A percentile compares a stretch with the other conserved stretches of the same genome.
Conservation (phyloP, 2,329 filamentous ascomycete species). For the Corniculantispora saksenae region DNA sequence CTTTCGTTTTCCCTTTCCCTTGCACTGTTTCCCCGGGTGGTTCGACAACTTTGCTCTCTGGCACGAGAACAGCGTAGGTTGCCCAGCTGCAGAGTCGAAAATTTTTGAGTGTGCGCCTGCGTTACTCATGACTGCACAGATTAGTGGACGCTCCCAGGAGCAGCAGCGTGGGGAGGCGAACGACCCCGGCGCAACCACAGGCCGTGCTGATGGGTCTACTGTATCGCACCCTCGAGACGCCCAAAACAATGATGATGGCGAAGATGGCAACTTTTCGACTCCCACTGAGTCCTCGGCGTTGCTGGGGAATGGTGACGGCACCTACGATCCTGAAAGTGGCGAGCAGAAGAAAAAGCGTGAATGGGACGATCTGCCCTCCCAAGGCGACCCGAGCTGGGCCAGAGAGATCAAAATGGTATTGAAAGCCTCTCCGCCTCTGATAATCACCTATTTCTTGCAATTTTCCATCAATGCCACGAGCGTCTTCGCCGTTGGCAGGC, state of each 20-base stretch:
- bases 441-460: slow-evolving; percentile 73
- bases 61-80: neutral
- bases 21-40: neutral
- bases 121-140: neutral
- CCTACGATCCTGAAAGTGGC: neutral
- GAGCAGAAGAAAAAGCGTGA: slow-evolving; percentile 10
- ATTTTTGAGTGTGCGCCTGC: neutral
- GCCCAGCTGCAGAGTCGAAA: neutral
- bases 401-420: slow-evolving; percentile 76
- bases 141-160: slow-evolving; percentile 1
- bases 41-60: neutral
- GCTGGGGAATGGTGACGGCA: neutral
- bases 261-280: neutral
- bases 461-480: slow-evolving; percentile 81
- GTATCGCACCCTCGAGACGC: neutral
- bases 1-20: neutral
- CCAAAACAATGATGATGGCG: neutral
- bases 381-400: slow-evolving; percentile 12
- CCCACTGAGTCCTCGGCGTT: slow-evolving; percentile 6
- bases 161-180: slow-evolving; percentile 1
- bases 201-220: neutral
- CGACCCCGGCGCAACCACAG: neutral
- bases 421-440: slow-evolving; percentile 69
- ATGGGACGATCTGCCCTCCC: slow-evolving; percentile 10
- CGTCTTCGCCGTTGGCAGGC: slow-evolving; percentile 74